Evolutionary conservation across 1,139 yeast genomes (phyloP).

Genomic region (Saccharomyces hybrid): DNA sequence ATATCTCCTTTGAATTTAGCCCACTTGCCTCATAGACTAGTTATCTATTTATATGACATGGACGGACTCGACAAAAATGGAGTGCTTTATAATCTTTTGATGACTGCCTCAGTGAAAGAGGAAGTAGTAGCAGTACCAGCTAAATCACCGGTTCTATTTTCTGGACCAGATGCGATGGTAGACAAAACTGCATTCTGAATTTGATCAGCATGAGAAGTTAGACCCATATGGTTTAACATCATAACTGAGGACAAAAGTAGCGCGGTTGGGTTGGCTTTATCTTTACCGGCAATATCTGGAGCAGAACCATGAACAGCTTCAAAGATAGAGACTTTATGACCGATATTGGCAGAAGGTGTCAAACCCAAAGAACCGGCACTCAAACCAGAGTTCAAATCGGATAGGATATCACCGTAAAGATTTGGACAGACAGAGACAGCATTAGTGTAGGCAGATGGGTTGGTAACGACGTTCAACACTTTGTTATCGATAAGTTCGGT

Average conservation of each 20-base stretch:
- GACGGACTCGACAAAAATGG: not conserved
- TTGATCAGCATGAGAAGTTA: constrained; percentile 67
- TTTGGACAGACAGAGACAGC: constrained; percentile 98
- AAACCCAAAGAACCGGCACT: constrained; percentile 93
- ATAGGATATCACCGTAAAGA: constrained; percentile 96
- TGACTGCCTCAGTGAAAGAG: constrained; percentile 80
- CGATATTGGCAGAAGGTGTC: constrained; percentile 98
- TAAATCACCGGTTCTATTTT: constrained; percentile 90
- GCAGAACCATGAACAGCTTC: constrained; percentile 99
- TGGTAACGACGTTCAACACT: constrained; percentile 79
- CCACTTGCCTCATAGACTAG: not conserved
- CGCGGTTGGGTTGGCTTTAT: constrained; percentile 96
- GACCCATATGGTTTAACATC: constrained; percentile 98
- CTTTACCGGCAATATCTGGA: constrained; percentile 94
- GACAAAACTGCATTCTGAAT: constrained; percentile 84
- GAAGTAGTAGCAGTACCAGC: constrained; percentile 85
- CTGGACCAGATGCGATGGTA: constrained; percentile 92
- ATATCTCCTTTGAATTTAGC: not conserved
- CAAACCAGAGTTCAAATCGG: constrained; percentile 93
- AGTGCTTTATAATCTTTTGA: constrained; percentile 41
- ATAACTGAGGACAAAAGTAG: constrained; percentile 87
- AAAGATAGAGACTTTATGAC: constrained; percentile 92
- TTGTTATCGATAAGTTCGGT: constrained; percentile 93
- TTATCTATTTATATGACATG: not conserved
- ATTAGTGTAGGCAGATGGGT: constrained; percentile 74